A percentile compares a stretch with the other conserved stretches of the same genome.
These are phyloP conservation scores for Iris macrosiphon DNA, from an alignment of 106 monocot species.

Conservation along the genomic window DNA sequence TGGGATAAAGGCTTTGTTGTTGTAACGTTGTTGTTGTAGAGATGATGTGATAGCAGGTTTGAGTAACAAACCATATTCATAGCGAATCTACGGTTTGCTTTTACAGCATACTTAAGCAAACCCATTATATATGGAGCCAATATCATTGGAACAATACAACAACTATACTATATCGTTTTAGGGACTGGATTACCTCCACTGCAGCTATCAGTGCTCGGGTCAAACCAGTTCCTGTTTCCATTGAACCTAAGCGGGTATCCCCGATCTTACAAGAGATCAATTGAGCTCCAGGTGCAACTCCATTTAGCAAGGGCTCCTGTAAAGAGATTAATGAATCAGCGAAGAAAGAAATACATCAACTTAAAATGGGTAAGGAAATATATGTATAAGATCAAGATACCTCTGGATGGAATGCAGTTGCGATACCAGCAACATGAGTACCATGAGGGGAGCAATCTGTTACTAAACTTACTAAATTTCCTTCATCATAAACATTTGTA, in stretches of 20 bases:
- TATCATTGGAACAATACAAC: too few relatives aligned
- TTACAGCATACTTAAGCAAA: too few relatives aligned
- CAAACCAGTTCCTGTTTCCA: constrained; percentile 94
- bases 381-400: constrained; percentile 21
- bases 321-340: constrained; percentile 4
- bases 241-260: constrained; percentile 84
- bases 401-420: constrained; percentile 81
- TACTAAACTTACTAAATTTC: constrained; percentile 91
- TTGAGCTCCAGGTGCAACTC: constrained; percentile 97
- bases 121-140: too few relatives aligned
- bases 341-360: neutral
- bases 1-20: too few relatives aligned
- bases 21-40: too few relatives aligned
- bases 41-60: too few relatives aligned
- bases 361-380: neutral
- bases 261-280: constrained; percentile 98
- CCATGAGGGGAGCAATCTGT: constrained; percentile 99
- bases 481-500: constrained; percentile 90
- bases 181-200: constrained; percentile 61
- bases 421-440: constrained; percentile 98
- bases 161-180: too few relatives aligned
- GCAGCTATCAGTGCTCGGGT: constrained; percentile 87
- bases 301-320: constrained; percentile 92
- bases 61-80: too few relatives aligned
- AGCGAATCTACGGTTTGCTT: too few relatives aligned